Evolutionary conservation across 768 basidiomycete genomes (phyloP).

Genomic region (Dentipellis fragilis): DNA sequence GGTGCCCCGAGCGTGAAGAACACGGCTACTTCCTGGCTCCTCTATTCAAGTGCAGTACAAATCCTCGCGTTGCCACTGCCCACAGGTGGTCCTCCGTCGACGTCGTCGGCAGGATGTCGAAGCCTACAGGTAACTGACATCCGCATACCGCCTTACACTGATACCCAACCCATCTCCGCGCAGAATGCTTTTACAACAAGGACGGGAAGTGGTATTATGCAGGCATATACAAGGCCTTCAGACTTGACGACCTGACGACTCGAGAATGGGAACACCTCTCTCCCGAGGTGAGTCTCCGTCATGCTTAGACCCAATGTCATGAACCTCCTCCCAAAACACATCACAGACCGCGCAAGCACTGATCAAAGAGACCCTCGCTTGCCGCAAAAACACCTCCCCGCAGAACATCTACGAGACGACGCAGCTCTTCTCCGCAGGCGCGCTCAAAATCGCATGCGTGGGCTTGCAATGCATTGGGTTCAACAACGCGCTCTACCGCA

Average conservation of each 20-base stretch:
- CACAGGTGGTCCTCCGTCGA: slow-evolving; percentile 68
- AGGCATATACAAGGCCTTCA: slow-evolving; percentile 62
- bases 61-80: slow-evolving; percentile 65
- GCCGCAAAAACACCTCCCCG: slow-evolving; percentile 67
- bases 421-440: slow-evolving; percentile 65
- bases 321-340: not conserved
- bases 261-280: slow-evolving; percentile 65
- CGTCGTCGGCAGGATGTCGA: slow-evolving; percentile 44
- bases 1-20: slow-evolving; percentile 78
- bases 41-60: slow-evolving; percentile 69
- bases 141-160: not conserved
- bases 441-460: slow-evolving; percentile 63
- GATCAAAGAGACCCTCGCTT: slow-evolving; percentile 61
- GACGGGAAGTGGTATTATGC: slow-evolving; percentile 81
- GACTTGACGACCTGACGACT: slow-evolving; percentile 50
- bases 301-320: not conserved
- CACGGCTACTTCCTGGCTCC: slow-evolving; percentile 73
- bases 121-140: slow-evolving; percentile 43
- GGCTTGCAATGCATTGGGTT: slow-evolving; percentile 73
- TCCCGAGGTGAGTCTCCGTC: slow-evolving; percentile 36
- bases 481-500: slow-evolving; percentile 53
- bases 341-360: slow-evolving; percentile 52
- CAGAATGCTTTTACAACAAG: slow-evolving; percentile 77
- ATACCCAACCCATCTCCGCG: not conserved
- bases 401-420: slow-evolving; percentile 67